Evolutionary conservation across 768 basidiomycete genomes (phyloP), one percentile per base, ranked within the genome.

Genomic region (Amanita jacksonii): DNA sequence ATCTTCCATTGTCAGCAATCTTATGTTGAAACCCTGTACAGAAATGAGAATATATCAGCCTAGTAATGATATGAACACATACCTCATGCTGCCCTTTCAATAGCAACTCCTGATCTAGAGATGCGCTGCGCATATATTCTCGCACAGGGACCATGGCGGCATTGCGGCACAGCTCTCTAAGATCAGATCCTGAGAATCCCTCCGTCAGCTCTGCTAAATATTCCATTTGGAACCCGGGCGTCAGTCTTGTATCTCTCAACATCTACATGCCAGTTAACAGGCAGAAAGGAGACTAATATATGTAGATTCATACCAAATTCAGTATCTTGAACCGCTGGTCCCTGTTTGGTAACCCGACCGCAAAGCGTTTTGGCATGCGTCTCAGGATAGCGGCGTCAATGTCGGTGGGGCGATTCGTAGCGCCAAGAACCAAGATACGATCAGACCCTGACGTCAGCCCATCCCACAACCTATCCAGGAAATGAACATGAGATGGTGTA

Each of bases 331-430:
- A 64, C 24, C 96, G 73, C 52, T 97, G 92, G 3, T 79, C 73
- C 5, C 62, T 58, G 45, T 85, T 78, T 3, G 96, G 96, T 12
- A 97, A 68, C 4, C 76, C 70, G 46, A 99, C 75, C 1, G 85
- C 74, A 59, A 97, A 97, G 8, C 92, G 87, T 61, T 94, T 97
- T 1, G 96, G 96, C 91, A 99, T 92, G n/a, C 93, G 82, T n/a
- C 87, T 75, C 18, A 91, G 66, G 51, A 92, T 85, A 20, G 88
- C 86, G 1, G 79, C 64, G 56, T 91, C 88, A 43, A 91, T 90
- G 51, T 98, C 96, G 56, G 83, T 84, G 15, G 93, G 92, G 47
- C 94, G 70, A 60, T 99, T 98, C 6, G 94, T 98, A 0, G 94
- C 93, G 12, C 94, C 94, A 1, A 99, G 77, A 4, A 96, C 85